Evolutionary conservation across 192 early-diverging fungal genomes (phyloP).

Genomic region (Coemansia sp.): DNA sequence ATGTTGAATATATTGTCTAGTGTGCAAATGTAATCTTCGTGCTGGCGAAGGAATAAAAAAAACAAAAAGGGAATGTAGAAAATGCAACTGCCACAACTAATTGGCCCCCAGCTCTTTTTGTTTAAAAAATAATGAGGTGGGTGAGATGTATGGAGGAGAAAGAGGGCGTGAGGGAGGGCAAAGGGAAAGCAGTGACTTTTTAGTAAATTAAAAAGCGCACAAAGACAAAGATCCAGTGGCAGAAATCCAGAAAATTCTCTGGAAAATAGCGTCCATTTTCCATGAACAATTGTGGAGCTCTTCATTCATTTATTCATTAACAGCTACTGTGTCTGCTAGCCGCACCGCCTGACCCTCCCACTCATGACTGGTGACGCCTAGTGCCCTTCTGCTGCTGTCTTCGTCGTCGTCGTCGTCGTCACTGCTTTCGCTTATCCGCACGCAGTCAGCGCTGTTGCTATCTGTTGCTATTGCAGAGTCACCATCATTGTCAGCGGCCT

Average conservation of each 20-base stretch:
- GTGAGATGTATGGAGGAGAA: not conserved
- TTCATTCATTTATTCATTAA: not conserved
- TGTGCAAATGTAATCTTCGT: too few relatives aligned
- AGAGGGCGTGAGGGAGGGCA: not conserved
- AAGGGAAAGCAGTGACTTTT: not conserved
- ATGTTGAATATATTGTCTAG: too few relatives aligned
- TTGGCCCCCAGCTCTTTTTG: not conserved
- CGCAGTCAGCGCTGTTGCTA: not conserved
- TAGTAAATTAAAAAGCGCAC: too few relatives aligned
- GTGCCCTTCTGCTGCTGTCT: not conserved
- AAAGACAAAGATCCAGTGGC: too few relatives aligned
- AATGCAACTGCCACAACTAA: not conserved
- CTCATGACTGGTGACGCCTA: not conserved
- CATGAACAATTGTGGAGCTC: too few relatives aligned
- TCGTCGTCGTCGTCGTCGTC: too few relatives aligned
- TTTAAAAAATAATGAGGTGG: not conserved
- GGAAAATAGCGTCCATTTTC: too few relatives aligned
- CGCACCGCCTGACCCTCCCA: not conserved
- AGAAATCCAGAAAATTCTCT: too few relatives aligned
- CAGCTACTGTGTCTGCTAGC: not conserved
- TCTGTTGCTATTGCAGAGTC: conserved; percentile 2
- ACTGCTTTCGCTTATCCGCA: not conserved
- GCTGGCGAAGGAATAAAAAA: not conserved
- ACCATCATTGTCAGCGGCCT: not conserved
- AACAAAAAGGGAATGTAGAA: not conserved